A percentile compares a stretch with the other conserved stretches of the same genome.
Evolutionary conservation across 768 basidiomycete genomes (phyloP).

Genomic region (Harrya chromipes): DNA sequence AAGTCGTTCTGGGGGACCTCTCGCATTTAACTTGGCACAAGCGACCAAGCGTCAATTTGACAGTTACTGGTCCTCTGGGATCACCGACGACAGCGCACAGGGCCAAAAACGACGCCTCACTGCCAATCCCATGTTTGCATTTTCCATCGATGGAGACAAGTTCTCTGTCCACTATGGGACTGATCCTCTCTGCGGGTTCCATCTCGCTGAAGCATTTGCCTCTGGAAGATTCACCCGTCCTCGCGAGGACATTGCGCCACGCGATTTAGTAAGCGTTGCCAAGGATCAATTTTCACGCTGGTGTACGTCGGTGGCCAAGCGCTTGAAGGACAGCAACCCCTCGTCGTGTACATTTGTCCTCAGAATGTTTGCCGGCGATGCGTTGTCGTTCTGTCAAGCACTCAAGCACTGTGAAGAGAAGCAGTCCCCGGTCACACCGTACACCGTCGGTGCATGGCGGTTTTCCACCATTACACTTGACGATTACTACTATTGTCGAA

Average conservation of each 20-base stretch:
- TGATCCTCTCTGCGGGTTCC: constrained; percentile 28
- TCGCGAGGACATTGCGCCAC: not conserved
- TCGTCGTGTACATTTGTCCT: constrained; percentile 20
- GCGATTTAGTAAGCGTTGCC: constrained; percentile 14
- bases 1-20: constrained; percentile 28
- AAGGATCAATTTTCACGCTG: constrained; percentile 25
- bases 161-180: constrained; percentile 30
- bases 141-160: constrained; percentile 24
- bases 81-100: constrained; percentile 5
- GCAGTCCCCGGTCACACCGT: constrained; percentile 13
- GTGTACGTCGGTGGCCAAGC: constrained; percentile 17
- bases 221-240: constrained; percentile 7
- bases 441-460: constrained; percentile 24
- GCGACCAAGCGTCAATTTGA: constrained; percentile 14
- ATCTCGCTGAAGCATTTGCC: constrained; percentile 26
- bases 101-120: not conserved
- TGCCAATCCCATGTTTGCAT: constrained; percentile 29
- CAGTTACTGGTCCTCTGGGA: constrained; percentile 23
- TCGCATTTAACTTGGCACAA: not conserved
- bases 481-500: constrained; percentile 13
- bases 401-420: constrained; percentile 14
- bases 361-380: constrained; percentile 30
- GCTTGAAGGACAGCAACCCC: constrained; percentile 12
- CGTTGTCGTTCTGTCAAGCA: constrained; percentile 22
- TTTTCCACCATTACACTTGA: constrained; percentile 21